Percentiles rank a stretch among this genome's conserved stretches.
Conservation (phyloP, 2,329 filamentous ascomycete species). For the Cladorrhinum sp. region DNA sequence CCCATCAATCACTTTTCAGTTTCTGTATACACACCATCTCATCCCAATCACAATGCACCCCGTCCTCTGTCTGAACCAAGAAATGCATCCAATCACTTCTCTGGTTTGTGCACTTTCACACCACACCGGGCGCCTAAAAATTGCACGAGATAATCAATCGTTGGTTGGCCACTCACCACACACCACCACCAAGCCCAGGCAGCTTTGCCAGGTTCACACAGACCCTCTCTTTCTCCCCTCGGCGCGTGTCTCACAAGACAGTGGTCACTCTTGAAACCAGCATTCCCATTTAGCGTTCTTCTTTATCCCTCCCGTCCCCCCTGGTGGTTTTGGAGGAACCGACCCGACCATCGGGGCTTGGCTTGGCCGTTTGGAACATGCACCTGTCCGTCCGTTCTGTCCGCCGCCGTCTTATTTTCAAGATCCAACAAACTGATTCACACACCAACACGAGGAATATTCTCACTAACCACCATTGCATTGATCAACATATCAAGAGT, state of each 20-base stretch:
- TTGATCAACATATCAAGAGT: not conserved
- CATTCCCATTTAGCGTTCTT: no score
- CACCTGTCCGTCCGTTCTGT: no score
- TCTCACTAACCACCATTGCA: not conserved
- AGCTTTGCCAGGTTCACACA: not conserved
- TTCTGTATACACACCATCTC: no score
- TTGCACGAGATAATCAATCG: no score
- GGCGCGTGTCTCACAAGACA: not conserved
- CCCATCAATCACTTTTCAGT: not conserved
- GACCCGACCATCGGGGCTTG: not conserved
- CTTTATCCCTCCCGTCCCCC: no score
- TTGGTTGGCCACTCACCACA: not conserved
- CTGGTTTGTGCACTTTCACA: not conserved
- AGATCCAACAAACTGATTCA: no score
- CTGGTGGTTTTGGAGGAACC: no score
- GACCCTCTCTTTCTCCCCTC: not conserved
- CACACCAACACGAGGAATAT: no score
- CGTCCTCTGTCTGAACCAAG: not conserved
- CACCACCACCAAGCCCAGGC: no score
- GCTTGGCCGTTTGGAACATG: not conserved
- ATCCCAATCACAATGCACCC: constrained; percentile 15
- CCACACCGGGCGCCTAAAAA: not conserved
- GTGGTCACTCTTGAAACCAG: no score
- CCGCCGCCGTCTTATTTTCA: no score
- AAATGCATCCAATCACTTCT: not conserved